Evolutionary conservation across 2,329 filamentous ascomycete genomes (phyloP).

Genomic region (Alternaria consortialis): DNA sequence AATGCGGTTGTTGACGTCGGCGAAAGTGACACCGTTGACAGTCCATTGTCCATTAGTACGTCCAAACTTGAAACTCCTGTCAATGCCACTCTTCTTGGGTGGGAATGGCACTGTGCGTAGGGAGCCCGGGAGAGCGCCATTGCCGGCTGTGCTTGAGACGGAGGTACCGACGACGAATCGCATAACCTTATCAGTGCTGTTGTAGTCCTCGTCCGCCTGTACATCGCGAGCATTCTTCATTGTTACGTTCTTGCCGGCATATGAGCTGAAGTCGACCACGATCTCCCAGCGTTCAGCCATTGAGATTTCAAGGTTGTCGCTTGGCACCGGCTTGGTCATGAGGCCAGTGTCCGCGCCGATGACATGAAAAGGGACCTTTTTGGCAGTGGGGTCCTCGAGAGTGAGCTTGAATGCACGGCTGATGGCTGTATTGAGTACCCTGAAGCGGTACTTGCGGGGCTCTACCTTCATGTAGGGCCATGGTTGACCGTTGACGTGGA

Average conservation of each 20-base stretch:
- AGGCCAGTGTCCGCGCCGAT: conserved; percentile 63
- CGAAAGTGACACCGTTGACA: conserved; percentile 52
- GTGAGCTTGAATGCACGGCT: conserved; percentile 60
- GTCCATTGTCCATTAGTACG: conserved; percentile 43
- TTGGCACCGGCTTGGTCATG: conserved; percentile 54
- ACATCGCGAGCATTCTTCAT: conserved; percentile 57
- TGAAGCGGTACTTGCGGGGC: conserved; percentile 67
- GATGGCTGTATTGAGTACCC: conserved; percentile 59
- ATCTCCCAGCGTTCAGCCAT: conserved; percentile 69
- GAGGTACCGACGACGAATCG: conserved; percentile 57
- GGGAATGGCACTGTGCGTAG: conserved; percentile 48
- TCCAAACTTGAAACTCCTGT: conserved; percentile 47
- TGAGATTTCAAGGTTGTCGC: conserved; percentile 57
- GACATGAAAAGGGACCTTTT: conserved; percentile 61
- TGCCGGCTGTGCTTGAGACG: conserved; percentile 28
- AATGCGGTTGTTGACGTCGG: conserved; percentile 48
- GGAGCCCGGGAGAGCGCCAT: conserved; percentile 39
- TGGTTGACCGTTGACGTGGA: conserved; percentile 67
- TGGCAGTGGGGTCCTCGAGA: conserved; percentile 52
- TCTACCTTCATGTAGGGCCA: conserved; percentile 69
- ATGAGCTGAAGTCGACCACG: conserved; percentile 65
- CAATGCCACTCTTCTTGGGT: conserved; percentile 38
- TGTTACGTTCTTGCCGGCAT: conserved; percentile 61
- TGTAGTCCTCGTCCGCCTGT: conserved; percentile 62
- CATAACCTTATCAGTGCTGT: conserved; percentile 55